A percentile compares a stretch with the other conserved stretches of the same genome.
Conservation (phyloP, 805 yeast genomes). For the Saccharomycopsis olivae region DNA sequence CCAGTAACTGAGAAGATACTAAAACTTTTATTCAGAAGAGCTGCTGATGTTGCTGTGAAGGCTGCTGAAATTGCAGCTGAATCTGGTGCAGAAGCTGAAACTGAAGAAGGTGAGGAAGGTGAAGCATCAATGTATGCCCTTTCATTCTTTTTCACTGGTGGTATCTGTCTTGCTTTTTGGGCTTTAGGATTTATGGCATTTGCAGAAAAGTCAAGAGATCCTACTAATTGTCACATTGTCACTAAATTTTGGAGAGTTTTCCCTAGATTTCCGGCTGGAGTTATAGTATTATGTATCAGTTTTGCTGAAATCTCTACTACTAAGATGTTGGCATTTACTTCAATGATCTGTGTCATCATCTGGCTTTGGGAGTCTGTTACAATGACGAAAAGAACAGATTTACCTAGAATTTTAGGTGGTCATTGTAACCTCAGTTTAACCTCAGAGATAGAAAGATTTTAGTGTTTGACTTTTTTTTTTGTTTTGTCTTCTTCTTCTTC, state of each 20-base stretch:
- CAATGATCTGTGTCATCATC: slow-evolving; percentile 26
- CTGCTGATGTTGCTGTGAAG: slow-evolving; percentile 6
- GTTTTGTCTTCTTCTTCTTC: too few species aligned
- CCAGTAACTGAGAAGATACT: not conserved
- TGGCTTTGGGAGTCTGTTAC: slow-evolving; percentile 30
- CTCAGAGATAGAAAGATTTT: not conserved
- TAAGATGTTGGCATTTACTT: slow-evolving; percentile 33
- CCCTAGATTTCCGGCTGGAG: slow-evolving; percentile 32
- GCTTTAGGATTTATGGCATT: slow-evolving; percentile 32
- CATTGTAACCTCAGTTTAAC: not conserved
- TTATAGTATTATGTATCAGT: slow-evolving; percentile 30
- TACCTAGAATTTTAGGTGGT: slow-evolving; percentile 9
- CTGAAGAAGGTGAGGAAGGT: slow-evolving; percentile 21
- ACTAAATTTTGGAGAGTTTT: slow-evolving; percentile 30
- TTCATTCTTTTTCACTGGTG: slow-evolving; percentile 42
- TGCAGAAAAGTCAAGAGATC: slow-evolving; percentile 36
- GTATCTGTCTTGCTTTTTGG: slow-evolving; percentile 35
- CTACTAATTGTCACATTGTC: slow-evolving; percentile 24
- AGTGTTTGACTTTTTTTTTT: not conserved
- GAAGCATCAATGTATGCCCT: slow-evolving; percentile 31
- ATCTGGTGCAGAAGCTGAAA: too few species aligned
- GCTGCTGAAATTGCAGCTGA: not conserved
- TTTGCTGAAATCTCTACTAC: slow-evolving; percentile 34
- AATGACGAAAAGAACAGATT: slow-evolving; percentile 20
- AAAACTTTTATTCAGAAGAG: slow-evolving; percentile 2